Evolutionary conservation across 2,329 filamentous ascomycete genomes (phyloP), one percentile per base, ranked within the genome.

Genomic region (Nigrospora osmanthi): DNA sequence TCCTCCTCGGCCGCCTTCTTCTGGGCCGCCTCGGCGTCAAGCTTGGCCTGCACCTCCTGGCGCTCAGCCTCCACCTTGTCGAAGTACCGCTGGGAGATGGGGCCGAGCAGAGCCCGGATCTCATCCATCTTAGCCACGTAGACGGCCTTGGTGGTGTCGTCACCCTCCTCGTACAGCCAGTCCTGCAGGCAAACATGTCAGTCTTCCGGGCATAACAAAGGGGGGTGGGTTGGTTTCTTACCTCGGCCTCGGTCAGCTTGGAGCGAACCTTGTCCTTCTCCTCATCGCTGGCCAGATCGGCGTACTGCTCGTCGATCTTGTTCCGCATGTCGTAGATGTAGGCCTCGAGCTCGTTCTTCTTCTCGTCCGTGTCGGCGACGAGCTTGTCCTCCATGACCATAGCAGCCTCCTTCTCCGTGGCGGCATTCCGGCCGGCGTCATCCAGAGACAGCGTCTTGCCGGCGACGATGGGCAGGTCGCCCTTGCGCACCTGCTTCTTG

Each of bases 361-460:
- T 95, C 75, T 97, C 89, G 65, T 97, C 93, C 34, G 93, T 98
- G 67, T 97, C 93, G 57, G 87, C 88, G 46, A 98, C 90, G 47
- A 97, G 84, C 80, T 97, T 98, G 73, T 98, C 93, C 69, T 96
- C 89, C 81, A 95, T 91, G 57, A 89, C 81, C 93, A 98, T 97
- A 57, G 82, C 65, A 54, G 83, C 78, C 72, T 98, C 93, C 66
- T 84, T 83, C 78, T 98, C 93, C 42, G 76, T 69, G 53, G 83
- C 73, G n/a, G 73, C 60, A 49, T 81, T 71, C 75, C 87, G 91
- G 61, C 72, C 63, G 14, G 74, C 57, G 41, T 79, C 66, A 50
- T 95, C 89, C 46, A 96, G 76, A 34, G 89, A 85, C 23, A 28
- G 23, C 40, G 85, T 80, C 39, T 89, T 95, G 53, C 84, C 90